Base-by-base conservation (phyloP, 345 rosid species). In the Populus simonii region DNA sequence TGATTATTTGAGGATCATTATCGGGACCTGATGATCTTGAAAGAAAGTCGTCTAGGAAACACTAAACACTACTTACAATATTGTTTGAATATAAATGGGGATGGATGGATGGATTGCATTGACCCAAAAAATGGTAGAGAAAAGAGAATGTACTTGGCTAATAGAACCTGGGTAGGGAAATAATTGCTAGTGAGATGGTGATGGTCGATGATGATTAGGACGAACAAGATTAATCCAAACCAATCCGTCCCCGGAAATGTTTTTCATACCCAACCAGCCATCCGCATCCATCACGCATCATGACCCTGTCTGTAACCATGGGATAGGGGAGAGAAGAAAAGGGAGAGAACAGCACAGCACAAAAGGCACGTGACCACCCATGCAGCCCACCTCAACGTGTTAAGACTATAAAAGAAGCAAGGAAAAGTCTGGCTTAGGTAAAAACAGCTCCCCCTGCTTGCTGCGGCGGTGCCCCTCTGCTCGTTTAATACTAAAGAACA, bases 321-420 rank as follows among this genome's bases (percentile, higher is more conserved):
- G 39, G 39, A 36, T 36, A 36, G 8, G 33, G 39, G 31, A 8
- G 29, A 27, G 16, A 1, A 9, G 18, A 68, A 53, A 55, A 49
- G 51, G 23, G 17, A n/a, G 31, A 65, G 20, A 33, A 33, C 33
- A 47, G 55, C 80, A 78, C 39, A 33, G 35, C 35, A 33, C 85
- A 51, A 22, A 74, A 74, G 73, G 43, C 76, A 77, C 82, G 83
- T 80, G 85, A 80, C 70, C 66, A 25, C 70, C 51, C 39, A 45
- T 25, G 16, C n/a, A 11, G 0, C 3, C 38, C 2, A 18, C 41
- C 25, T 72, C 78, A 81, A 74, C 68, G 74, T 61, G 70, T 1
- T 70, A 38, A 70, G 63, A 47, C 17, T 33, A 45, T 41, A 61
- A 73, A 59, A 69, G 38, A 68, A 41, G 66, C 3, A 20, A 73